A percentile compares a stretch with the other conserved stretches of the same genome.
Conservation (phyloP, 2,329 filamentous ascomycete genomes). For the Colletotrichum sp. region DNA sequence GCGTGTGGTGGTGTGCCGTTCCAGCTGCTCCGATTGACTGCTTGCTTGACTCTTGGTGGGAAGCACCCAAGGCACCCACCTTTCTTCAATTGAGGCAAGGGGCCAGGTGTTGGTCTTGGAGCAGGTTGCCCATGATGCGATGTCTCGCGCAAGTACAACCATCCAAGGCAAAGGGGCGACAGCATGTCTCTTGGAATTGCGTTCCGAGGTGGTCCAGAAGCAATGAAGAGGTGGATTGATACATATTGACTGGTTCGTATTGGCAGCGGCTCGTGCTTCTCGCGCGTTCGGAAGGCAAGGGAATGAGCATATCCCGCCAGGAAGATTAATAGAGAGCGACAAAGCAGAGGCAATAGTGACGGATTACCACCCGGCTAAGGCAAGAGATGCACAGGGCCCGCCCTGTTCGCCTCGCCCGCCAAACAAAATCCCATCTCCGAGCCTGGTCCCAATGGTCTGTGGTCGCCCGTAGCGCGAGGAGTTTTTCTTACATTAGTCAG, state of each 20-base stretch:
- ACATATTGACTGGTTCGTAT: background rate
- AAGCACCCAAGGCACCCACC: background rate
- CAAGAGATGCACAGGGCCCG: background rate
- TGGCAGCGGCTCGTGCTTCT: slow-evolving; percentile 4
- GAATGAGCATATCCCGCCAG: background rate
- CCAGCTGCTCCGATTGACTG: background rate
- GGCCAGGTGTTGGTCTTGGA: background rate
- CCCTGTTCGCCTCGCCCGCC: background rate
- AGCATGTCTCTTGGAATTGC: background rate
- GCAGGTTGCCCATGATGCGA: background rate
- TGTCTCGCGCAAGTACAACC: background rate
- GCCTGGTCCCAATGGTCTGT: background rate
- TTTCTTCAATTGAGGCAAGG: background rate
- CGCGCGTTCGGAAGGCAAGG: background rate
- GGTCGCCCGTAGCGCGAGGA: slow-evolving; percentile 9
- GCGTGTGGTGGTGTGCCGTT: background rate
- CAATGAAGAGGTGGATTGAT: background rate
- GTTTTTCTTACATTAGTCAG: slow-evolving; percentile 20
- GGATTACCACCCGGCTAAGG: background rate
- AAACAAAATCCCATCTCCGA: slow-evolving; percentile 6
- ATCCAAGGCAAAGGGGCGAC: background rate
- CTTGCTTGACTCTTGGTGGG: background rate
- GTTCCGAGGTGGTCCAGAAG: background rate
- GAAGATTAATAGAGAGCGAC: background rate
- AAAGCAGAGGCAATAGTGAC: background rate